Evolutionary conservation across 2,329 filamentous ascomycete genomes (phyloP), one percentile per base, ranked within the genome.

Genomic region (Xylaria digitata): DNA sequence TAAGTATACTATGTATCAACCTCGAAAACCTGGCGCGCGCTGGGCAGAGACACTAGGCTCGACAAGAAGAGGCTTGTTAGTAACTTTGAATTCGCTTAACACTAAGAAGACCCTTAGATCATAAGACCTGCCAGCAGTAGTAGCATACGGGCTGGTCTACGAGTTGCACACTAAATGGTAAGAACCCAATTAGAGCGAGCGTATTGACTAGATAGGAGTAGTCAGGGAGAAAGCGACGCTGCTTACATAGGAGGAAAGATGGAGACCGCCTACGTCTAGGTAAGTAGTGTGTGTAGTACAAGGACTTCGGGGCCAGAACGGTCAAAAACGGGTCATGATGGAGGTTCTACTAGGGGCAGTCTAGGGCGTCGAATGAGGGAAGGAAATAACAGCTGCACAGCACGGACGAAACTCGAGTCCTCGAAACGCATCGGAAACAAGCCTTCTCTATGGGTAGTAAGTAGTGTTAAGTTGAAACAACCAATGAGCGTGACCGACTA

Each of bases 361-460:
- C 26, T 26, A 26, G 32, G 30, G 15, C 26, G 3, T 48, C 46
- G 23, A n/a, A 45, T 42, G 32, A 30, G 37, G 50, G 21, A 52
- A 54, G 30, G 15, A 43, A 49, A 43, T 58, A n/a, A 40, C 32
- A 45, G n/a, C 45, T 57, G 53, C 52, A 65, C 43, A 21, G 57
- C 57, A 61, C 63, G 46, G 57, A 65, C 52, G n/a, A 61, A 26
- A 45, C 30, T 15, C 17, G 48, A 30, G 46, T 21, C 23, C 11
- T 63, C 60, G 60, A 66, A 60, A 60, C 64, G 42, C 54, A 54
- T 59, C 11, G 32, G 55, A 55, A 63, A 55, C 53, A 63, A 34
- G 42, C 15, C 46, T 21, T 63, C 17, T 58, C 45, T 40, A 32
- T 13, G 34, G 63, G 63, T 30, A 23, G 26, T 13, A 23, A 56